Conservation (phyloP, 371 early-diverging fungal species). For the Catenaria anguillulae region DNA sequence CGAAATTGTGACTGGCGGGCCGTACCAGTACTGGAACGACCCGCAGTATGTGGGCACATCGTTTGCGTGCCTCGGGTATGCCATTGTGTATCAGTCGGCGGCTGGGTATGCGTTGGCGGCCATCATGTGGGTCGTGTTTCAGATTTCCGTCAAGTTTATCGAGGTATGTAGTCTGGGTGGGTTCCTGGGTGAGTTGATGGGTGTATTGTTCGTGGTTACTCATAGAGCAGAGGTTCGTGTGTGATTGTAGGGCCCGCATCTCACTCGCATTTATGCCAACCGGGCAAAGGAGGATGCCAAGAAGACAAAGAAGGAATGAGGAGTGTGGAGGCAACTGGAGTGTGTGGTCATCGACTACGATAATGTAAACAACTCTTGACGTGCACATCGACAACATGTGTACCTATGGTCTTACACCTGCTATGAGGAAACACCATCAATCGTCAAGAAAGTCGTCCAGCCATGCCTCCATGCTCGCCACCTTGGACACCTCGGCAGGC, state of each 20-base stretch:
- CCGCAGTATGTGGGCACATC: constrained; percentile 36
- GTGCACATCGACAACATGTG: too few relatives aligned
- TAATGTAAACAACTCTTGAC: too few relatives aligned
- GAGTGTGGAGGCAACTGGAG: too few relatives aligned
- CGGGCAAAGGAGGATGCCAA: background rate
- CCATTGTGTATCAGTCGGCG: constrained; percentile 24
- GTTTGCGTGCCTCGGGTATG: constrained; percentile 25
- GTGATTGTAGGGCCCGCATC: constrained; percentile 22
- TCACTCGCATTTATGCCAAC: constrained; percentile 24
- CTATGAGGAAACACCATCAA: too few relatives aligned
- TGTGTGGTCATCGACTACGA: too few relatives aligned
- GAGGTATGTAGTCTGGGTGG: constrained; percentile 12
- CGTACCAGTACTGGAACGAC: constrained; percentile 27
- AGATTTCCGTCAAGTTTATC: constrained; percentile 24
- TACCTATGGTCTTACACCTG: too few relatives aligned
- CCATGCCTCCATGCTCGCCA: too few relatives aligned
- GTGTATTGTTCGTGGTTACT: background rate
- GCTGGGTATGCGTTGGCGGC: constrained; percentile 25
- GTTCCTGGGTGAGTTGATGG: too few relatives aligned
- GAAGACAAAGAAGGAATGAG: too few relatives aligned
- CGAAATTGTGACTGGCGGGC: constrained; percentile 24
- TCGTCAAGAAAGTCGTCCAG: too few relatives aligned
- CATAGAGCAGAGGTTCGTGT: background rate
- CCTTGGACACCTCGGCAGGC: too few relatives aligned
- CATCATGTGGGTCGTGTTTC: constrained; percentile 24